Evolutionary conservation across 2,329 filamentous ascomycete species (phyloP).

Genomic region (Zymoseptoria ardabiliae): DNA sequence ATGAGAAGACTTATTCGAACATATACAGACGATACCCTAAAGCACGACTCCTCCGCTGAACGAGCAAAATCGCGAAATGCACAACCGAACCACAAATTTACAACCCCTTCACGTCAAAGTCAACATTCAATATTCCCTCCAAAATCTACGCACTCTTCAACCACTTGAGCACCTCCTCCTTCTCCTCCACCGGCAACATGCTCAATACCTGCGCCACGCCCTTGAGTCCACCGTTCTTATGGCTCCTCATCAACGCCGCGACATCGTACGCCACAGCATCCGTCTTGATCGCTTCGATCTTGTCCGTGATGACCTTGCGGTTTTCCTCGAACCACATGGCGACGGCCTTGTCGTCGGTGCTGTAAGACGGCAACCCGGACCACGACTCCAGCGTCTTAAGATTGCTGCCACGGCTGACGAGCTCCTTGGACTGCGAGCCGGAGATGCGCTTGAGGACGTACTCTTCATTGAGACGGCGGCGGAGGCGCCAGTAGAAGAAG

Average conservation of each 20-base stretch:
- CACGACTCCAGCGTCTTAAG: conserved; percentile 74
- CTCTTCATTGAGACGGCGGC: conserved; percentile 93
- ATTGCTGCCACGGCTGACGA: conserved; percentile 43
- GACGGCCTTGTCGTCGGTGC: conserved; percentile 71
- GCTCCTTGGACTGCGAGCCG: conserved; percentile 37
- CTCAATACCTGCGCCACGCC: conserved; percentile 79
- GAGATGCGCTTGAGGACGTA: conserved; percentile 88
- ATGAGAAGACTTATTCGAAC: not conserved
- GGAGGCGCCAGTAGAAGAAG: conserved; percentile 99
- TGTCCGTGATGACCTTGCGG: conserved; percentile 70
- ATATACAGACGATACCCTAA: not conserved
- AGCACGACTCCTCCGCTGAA: not conserved
- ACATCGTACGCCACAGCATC: conserved; percentile 65
- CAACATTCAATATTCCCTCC: not conserved
- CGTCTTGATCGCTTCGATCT: conserved; percentile 76
- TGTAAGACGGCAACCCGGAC: conserved; percentile 71
- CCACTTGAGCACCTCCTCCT: conserved; percentile 68
- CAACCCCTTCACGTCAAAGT: not conserved
- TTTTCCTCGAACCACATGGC: conserved; percentile 96
- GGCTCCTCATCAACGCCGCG: conserved; percentile 58
- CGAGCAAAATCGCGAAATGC: not conserved
- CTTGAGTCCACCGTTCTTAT: conserved; percentile 66
- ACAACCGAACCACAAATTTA: not conserved
- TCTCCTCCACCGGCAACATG: conserved; percentile 81
- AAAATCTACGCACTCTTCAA: conserved; percentile 33